Evolutionary conservation across 257 asterid species (phyloP).

Genomic region (Solanum bulbocastanum): DNA sequence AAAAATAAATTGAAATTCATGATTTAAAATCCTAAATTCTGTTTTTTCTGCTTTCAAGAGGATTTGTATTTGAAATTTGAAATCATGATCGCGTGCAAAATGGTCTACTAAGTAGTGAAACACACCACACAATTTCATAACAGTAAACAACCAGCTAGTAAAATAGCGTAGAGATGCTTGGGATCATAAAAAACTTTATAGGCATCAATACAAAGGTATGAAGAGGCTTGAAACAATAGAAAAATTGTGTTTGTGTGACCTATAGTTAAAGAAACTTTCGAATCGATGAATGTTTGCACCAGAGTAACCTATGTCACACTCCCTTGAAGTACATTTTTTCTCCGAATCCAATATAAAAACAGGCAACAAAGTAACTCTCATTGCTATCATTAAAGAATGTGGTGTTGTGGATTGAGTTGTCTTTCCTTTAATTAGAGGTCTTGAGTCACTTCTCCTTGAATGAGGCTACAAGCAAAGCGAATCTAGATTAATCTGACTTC

Average conservation of each 20-base stretch:
- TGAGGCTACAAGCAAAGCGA: accelerated
- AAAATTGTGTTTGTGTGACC: neutral
- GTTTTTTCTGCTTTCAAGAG: too few species aligned
- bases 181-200: too few species aligned
- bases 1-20: neutral
- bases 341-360: neutral
- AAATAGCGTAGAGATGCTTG: too few species aligned
- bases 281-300: neutral
- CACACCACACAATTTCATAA: neutral
- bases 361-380: too few species aligned
- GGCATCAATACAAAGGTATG: too few species aligned
- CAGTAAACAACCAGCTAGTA: too few species aligned
- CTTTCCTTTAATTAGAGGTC: too few species aligned
- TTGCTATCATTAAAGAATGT: too few species aligned
- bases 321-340: neutral
- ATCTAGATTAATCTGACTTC: too few species aligned
- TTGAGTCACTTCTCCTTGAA: neutral
- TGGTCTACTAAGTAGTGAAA: neutral
- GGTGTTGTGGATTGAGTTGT: neutral
- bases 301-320: neutral
- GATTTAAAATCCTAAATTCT: neutral
- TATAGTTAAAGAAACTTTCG: neutral
- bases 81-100: too few species aligned
- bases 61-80: neutral
- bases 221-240: neutral